A percentile compares a stretch with the other conserved stretches of the same genome.
These are phyloP conservation scores for Pelargonium fulgidum DNA, from an alignment of 441 rosid species.

Conservation along the genomic window DNA sequence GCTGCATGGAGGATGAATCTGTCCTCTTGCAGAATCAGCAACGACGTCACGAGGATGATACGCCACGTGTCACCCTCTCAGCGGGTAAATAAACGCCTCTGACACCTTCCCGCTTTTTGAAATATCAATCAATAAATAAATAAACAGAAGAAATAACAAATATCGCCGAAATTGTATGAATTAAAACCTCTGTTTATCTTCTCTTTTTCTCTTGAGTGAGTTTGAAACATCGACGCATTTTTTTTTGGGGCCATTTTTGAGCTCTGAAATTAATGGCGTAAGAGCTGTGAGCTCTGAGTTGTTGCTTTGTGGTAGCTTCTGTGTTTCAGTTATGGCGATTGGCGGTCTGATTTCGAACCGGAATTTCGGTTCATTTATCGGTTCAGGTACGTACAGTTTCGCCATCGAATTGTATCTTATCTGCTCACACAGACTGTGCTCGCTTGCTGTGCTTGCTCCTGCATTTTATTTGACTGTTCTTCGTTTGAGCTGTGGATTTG, in stretches of 20 bases:
- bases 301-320: conserved; percentile 21
- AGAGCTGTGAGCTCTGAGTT: neutral
- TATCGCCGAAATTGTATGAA: neutral
- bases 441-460: neutral
- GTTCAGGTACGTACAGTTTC: conserved; percentile 44
- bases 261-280: conserved; percentile 15
- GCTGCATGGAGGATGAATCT: neutral
- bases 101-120: conserved; percentile 49
- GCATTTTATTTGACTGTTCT: neutral
- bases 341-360: conserved; percentile 70
- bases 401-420: neutral
- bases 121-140: neutral
- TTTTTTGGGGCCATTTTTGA: conserved; percentile 3
- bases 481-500: neutral
- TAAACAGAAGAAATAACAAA: neutral
- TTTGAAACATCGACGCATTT: conserved; percentile 11
- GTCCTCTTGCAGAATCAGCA: neutral
- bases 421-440: neutral
- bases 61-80: conserved; percentile 59
- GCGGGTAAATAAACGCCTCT: conserved; percentile 38
- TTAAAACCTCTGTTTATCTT: conserved; percentile 29
- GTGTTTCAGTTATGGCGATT: conserved; percentile 53
- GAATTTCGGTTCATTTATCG: conserved; percentile 53
- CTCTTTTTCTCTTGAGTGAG: conserved; percentile 20
- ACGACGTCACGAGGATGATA: conserved; percentile 27